Conservation (phyloP, 768 basidiomycete species). For the Gloeostereum incarnatum region DNA sequence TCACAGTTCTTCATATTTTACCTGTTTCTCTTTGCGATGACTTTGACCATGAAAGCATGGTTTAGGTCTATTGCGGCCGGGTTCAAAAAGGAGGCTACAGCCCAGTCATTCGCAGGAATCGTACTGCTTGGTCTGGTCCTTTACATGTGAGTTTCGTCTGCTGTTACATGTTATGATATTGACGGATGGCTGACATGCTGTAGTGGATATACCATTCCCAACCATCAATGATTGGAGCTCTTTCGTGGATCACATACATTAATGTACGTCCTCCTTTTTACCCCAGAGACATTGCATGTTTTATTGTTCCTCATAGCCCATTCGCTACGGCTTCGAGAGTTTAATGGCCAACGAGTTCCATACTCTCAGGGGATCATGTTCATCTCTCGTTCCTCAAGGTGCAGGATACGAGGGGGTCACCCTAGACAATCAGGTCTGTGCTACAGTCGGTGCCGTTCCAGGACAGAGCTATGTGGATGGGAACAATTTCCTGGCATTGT, state of each 20-base stretch:
- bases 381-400: conserved; percentile 47
- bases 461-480: conserved; percentile 60
- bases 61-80: conserved; percentile 62
- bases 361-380: conserved; percentile 50
- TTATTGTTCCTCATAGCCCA: conserved; percentile 30
- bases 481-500: conserved; percentile 35
- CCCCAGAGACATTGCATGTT: too few species aligned
- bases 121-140: conserved; percentile 42
- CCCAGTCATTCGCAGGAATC: conserved; percentile 41
- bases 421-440: conserved; percentile 66
- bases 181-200: too few species aligned
- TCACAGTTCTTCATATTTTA: conserved; percentile 58
- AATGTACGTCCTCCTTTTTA: conserved; percentile 36
- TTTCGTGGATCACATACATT: conserved; percentile 59
- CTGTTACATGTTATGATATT: too few species aligned
- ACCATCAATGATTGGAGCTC: conserved; percentile 56
- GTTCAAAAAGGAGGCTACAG: conserved; percentile 49
- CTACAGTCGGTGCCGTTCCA: conserved; percentile 52
- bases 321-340: conserved; percentile 67
- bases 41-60: conserved; percentile 64
- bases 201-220: conserved; percentile 51
- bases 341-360: conserved; percentile 79
- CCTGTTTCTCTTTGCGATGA: conserved; percentile 47
- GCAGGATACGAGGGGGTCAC: conserved; percentile 49
- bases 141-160: too few species aligned